Evolutionary conservation across 2,329 filamentous ascomycete genomes (phyloP), one percentile per base, ranked within the genome.

Genomic region (Sordariomycetes sp.): DNA sequence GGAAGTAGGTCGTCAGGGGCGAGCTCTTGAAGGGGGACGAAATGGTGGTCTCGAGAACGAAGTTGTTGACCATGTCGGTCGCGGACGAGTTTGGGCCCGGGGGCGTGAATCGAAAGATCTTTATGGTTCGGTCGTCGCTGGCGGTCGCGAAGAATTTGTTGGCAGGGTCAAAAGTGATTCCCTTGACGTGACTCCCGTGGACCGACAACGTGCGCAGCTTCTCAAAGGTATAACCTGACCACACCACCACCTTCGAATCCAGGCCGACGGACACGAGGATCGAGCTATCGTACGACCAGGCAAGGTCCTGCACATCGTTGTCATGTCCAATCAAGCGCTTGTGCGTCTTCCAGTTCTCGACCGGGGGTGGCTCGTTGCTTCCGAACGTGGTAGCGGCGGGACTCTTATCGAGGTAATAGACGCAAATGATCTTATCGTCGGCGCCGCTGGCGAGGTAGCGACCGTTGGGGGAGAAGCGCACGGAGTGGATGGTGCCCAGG

Each of bases 111-210:
- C 88, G 79, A 59, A 94, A 96, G 48, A 98, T 86, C 56, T 94
- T 94, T 59, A 98, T 94, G 3, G 87, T 90, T 39, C 92, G 79
- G 58, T 98, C 92, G 56, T 98, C 92, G 61, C 87, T 94, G 3
- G 93, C 88, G 1, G 93, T 98, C 12, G 93, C 92, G 59, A 98
- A 98, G 66, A 94, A 98, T 55, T 96, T 98, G 65, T 96, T 96
- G 27, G 92, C 92, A 1, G 92, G 92, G 53, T 98, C 92, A 53
- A 98, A 98, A 0, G 90, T 94, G 49, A 98, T 93, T 41, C 93
- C 92, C 58, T 98, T 98, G 63, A 98, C 92, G 55, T 96, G 93
- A 55, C 87, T 95, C 56, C 94, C 86, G 58, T 98, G 92, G 38
- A 88, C 82, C 3, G 87, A 79, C 5, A 98, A 66, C 4, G 86